A percentile compares a stretch with the other conserved stretches of the same genome.
phyloP scores from a whole-genome alignment of 345 rosid species.

The Populus tremula region DNA sequence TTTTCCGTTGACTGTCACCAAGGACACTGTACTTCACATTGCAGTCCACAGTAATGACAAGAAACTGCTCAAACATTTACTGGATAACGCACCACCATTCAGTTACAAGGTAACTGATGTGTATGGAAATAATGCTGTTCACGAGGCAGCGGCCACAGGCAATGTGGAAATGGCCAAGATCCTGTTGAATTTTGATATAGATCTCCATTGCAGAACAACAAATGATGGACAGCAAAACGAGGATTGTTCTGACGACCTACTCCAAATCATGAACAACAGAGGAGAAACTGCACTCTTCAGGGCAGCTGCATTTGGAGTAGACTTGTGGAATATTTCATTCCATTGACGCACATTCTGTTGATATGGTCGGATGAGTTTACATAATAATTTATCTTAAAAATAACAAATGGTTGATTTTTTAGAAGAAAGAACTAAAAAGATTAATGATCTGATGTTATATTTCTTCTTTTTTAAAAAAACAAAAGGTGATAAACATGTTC shows the following conservation, averaged over 20 bases:
- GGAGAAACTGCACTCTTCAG: constrained; percentile 28
- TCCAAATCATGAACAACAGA: constrained; percentile 8
- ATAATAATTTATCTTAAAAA: too few relatives aligned
- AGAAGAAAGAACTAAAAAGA: too few relatives aligned
- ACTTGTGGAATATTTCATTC: too few relatives aligned
- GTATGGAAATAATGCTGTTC: constrained; percentile 22
- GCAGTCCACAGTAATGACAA: constrained; percentile 7
- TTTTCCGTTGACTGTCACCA: neutral
- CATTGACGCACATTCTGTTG: too few relatives aligned
- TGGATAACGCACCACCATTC: neutral
- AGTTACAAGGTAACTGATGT: neutral
- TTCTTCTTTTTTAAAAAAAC: too few relatives aligned
- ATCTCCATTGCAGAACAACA: too few relatives aligned
- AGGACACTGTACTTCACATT: constrained; percentile 13
- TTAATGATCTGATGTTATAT: too few relatives aligned
- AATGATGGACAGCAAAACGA: too few relatives aligned
- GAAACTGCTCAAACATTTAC: neutral
- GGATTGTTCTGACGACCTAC: neutral
- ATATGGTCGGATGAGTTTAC: too few relatives aligned
- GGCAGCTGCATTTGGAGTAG: constrained; percentile 22
- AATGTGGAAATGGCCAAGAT: neutral
- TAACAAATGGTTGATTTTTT: too few relatives aligned
- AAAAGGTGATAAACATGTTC: too few relatives aligned
- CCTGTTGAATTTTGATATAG: neutral
- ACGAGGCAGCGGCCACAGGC: constrained; percentile 25